Conservation (phyloP, 768 basidiomycete genomes). For the Xerocomellus chrysenteron region DNA sequence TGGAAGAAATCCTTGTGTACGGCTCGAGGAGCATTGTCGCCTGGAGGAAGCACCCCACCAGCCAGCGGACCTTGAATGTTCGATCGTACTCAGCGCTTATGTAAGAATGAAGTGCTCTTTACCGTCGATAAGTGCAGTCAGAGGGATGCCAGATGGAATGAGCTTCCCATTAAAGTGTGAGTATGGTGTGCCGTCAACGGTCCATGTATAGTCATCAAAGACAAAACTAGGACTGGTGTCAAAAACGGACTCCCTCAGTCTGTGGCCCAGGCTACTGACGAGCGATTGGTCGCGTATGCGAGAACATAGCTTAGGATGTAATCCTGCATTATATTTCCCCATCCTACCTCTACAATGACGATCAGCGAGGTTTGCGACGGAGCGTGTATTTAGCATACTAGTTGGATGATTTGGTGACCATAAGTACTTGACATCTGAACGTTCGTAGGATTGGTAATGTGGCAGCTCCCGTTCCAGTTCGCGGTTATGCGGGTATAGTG, state of each 20-base stretch:
- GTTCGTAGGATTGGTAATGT: constrained; percentile 39
- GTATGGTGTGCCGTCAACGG: constrained; percentile 32
- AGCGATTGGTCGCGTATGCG: constrained; percentile 32
- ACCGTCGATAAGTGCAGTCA: constrained; percentile 38
- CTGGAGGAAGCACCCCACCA: constrained; percentile 35
- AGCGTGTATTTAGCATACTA: background rate
- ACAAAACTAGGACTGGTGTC: constrained; percentile 31
- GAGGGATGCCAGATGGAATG: constrained; percentile 39
- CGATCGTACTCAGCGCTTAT: background rate
- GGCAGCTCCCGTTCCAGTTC: constrained; percentile 38
- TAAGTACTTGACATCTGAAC: constrained; percentile 37
- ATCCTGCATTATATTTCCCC: constrained; percentile 42
- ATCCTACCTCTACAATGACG: constrained; percentile 30
- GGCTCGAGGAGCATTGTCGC: constrained; percentile 30
- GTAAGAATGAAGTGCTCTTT: background rate
- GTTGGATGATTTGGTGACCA: constrained; percentile 47
- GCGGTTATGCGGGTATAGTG: constrained; percentile 40
- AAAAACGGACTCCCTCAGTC: background rate
- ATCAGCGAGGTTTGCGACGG: background rate
- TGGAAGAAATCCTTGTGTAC: constrained; percentile 38
- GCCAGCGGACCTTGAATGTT: constrained; percentile 35
- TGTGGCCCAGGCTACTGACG: constrained; percentile 24
- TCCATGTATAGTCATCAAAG: constrained; percentile 44
- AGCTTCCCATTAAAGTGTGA: constrained; percentile 33
- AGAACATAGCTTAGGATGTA: constrained; percentile 35